Evolutionary conservation across 1,284 basidiomycete species (phyloP).

Genomic region (Austropuccinia psidii): DNA sequence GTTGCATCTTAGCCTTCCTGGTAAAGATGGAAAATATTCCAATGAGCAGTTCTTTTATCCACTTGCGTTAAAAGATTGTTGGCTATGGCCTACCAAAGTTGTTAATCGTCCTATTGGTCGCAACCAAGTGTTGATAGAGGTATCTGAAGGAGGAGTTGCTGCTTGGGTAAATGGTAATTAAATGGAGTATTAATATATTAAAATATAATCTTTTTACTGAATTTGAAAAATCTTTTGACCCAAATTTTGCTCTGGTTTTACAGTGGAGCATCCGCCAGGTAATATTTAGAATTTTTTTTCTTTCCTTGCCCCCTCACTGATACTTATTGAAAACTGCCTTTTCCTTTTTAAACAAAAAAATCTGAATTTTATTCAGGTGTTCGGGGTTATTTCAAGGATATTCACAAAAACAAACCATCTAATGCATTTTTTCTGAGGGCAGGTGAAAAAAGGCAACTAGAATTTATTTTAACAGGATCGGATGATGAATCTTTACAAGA

Average conservation of each 20-base stretch:
- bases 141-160: slow-evolving; percentile 56
- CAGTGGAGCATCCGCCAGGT: slow-evolving; percentile 33
- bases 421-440: slow-evolving; percentile 30
- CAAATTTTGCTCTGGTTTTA: not conserved
- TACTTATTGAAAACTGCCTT: too few species aligned
- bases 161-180: slow-evolving; percentile 48
- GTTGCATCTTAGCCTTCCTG: slow-evolving; percentile 55
- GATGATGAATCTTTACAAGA: not conserved
- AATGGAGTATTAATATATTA: too few species aligned
- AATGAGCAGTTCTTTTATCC: slow-evolving; percentile 59
- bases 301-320: not conserved
- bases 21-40: slow-evolving; percentile 51
- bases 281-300: not conserved
- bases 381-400: slow-evolving; percentile 34
- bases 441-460: not conserved
- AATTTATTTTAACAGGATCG: slow-evolving; percentile 3
- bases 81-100: slow-evolving; percentile 54
- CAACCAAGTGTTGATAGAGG: slow-evolving; percentile 51
- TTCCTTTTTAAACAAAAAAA: not conserved
- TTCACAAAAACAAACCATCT: not conserved
- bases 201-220: not conserved
- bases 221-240: not conserved
- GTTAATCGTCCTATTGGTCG: slow-evolving; percentile 46
- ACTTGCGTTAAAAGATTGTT: slow-evolving; percentile 51
- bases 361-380: slow-evolving; percentile 1